Percentiles rank a stretch among this genome's conserved stretches.
Conservation (phyloP, 2,329 filamentous ascomycete species). For the Clonostachys byssicola region DNA sequence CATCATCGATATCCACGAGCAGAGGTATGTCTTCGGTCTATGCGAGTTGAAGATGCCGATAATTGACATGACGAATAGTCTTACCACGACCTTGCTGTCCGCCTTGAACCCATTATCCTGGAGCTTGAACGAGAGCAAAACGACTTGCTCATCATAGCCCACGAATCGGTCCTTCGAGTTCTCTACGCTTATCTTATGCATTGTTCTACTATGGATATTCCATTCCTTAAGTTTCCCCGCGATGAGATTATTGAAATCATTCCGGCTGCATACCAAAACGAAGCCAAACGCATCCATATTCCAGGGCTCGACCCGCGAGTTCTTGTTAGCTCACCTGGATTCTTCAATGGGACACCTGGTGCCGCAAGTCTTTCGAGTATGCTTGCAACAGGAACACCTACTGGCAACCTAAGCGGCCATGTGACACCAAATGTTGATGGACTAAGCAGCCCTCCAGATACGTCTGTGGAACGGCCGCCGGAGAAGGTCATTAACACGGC, state of each 20-base stretch:
- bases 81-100: constrained; percentile 97
- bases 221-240: constrained; percentile 85
- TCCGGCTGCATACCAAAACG: constrained; percentile 94
- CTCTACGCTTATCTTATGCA: constrained; percentile 98
- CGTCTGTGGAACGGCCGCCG: constrained; percentile 35
- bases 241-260: constrained; percentile 99
- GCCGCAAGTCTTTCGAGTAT: constrained; percentile 13
- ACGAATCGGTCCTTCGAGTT: constrained; percentile 95
- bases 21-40: constrained; percentile 56
- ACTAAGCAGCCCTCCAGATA: constrained; percentile 39
- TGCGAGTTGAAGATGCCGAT: not conserved
- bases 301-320: constrained; percentile 62
- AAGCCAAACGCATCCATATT: constrained; percentile 86
- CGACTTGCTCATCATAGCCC: constrained; percentile 95
- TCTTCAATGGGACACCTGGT: constrained; percentile 65
- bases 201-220: constrained; percentile 92
- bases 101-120: constrained; percentile 94
- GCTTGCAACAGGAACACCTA: constrained; percentile 16
- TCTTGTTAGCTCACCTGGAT: constrained; percentile 74
- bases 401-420: constrained; percentile 19
- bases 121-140: constrained; percentile 96
- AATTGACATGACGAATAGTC: constrained; percentile 51
- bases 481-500: constrained; percentile 45
- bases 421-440: constrained; percentile 43
- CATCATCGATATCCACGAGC: constrained; percentile 94